These are phyloP conservation scores for Phytophthora pistaciae DNA, from an alignment of 352 stramenopile species.

Conservation along the genomic window DNA sequence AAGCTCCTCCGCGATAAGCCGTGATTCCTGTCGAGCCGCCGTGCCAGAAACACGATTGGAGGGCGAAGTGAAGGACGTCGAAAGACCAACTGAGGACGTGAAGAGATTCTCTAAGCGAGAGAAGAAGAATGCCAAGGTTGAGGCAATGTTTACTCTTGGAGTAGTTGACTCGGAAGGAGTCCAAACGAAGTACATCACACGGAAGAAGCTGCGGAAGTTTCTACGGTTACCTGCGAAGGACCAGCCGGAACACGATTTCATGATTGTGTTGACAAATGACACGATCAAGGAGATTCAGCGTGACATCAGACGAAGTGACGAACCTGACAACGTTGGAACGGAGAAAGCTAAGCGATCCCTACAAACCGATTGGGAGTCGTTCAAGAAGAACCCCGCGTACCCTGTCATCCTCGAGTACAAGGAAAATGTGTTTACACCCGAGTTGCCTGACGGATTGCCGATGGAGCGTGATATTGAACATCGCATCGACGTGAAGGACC, in stretches of 20 bases:
- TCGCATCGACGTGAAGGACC: no score
- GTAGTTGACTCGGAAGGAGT: not conserved
- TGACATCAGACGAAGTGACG: not conserved
- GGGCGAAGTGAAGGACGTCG: no score
- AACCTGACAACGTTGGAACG: not conserved
- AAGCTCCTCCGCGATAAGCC: no score
- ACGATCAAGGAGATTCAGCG: not conserved
- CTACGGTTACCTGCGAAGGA: not conserved
- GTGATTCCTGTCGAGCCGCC: no score
- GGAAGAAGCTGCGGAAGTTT: not conserved
- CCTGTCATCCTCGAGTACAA: not conserved
- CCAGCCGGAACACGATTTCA: no score
- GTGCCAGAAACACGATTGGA: no score
- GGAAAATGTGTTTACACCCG: not conserved
- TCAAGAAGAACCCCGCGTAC: not conserved
- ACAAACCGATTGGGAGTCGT: not conserved
- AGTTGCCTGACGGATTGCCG: not conserved
- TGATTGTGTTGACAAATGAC: no score
- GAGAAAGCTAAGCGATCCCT: not conserved
- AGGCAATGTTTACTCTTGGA: not conserved
- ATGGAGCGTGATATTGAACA: not conserved
- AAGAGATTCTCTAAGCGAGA: constrained; percentile 6
- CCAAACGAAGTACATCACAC: not conserved
- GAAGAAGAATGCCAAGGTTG: constrained; percentile 12
- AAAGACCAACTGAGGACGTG: constrained; percentile 1